Evolutionary conservation across 208 protist species (phyloP), one percentile per base, ranked within the genome.

Genomic region (Leishmania braziliensis): DNA sequence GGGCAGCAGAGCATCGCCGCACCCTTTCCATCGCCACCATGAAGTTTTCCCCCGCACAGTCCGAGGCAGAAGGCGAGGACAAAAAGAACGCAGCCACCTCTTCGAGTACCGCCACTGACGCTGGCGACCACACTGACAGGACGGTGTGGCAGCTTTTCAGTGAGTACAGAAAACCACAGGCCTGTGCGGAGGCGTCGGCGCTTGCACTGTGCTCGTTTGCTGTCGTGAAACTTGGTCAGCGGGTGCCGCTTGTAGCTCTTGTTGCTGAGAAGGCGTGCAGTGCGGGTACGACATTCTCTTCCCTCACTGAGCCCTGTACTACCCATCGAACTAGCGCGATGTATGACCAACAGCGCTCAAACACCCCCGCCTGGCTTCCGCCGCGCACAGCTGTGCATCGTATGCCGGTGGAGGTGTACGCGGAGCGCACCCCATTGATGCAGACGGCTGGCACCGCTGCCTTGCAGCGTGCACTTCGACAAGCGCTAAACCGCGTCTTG

Each of bases 341-440:
- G 65, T 23, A 23, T 16, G 29, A 14, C 36, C 20, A 23, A 20
- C 36, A 39, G 65, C 8, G 39, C 65, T 48, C 39, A 70, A 48
- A 23, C 65, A 23, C 12, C 20, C 65, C 65, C 29, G 20, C 29
- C 14, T 70, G 65, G 65, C 33, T 70, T 23, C 65, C 65, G 36
- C 65, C 65, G 20, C 29, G 20, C 36, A 70, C 65, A 36, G n/a
- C 74, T 43, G 50, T 60, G 58, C 70, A 78, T 26, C 50, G 73
- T 8, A 58, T 87, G 51, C 75, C 79, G 43, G 75, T 84, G 36
- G 75, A 80, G 20, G 75, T 79, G 16, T 73, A 80, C 51, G 69
- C 53, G 18, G 75, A 84, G 20, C 78, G 84, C 29, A 81, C 76
- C 18, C 84, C 71, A 0, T 77, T 80, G 60, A 14, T 63, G 58